phyloP scores from a whole-genome alignment of 1,139 yeast species.

The Pichia sp. region DNA sequence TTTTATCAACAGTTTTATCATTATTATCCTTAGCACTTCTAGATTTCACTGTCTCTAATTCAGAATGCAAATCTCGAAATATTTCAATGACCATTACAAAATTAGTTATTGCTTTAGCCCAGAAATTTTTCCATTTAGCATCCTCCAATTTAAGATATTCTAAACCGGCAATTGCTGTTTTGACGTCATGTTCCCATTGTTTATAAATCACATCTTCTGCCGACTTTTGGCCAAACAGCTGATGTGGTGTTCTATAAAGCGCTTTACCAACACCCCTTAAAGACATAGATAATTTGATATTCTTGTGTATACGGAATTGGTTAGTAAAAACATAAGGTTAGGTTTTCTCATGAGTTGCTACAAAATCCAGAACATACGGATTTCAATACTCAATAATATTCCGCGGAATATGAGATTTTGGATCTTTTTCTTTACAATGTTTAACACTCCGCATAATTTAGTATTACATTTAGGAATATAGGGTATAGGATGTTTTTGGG shows the following conservation, averaged over 20 bases:
- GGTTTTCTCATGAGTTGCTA: too few species aligned
- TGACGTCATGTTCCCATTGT: conserved; percentile 41
- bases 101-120: conserved; percentile 36
- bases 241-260: conserved; percentile 30
- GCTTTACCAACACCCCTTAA: conserved; percentile 31
- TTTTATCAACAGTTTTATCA: conserved; percentile 12
- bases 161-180: conserved; percentile 39
- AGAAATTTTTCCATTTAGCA: conserved; percentile 33
- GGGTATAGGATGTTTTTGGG: too few species aligned
- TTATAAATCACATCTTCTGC: conserved; percentile 38
- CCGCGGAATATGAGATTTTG: too few species aligned
- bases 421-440: too few species aligned
- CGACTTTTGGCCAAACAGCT: conserved; percentile 27
- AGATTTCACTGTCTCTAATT: conserved; percentile 1
- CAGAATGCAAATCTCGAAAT: conserved; percentile 35
- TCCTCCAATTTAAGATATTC: conserved; percentile 37
- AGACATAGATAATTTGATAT: conserved; percentile 20
- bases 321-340: too few species aligned
- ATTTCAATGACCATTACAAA: conserved; percentile 32
- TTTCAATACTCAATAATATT: too few species aligned
- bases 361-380: too few species aligned
- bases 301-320: too few species aligned
- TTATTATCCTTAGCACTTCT: neutral
- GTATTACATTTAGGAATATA: too few species aligned
- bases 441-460: too few species aligned